phyloP scores from a whole-genome alignment of 1,284 basidiomycete genomes.

The Microbotryum lychnidis-dioicae region DNA sequence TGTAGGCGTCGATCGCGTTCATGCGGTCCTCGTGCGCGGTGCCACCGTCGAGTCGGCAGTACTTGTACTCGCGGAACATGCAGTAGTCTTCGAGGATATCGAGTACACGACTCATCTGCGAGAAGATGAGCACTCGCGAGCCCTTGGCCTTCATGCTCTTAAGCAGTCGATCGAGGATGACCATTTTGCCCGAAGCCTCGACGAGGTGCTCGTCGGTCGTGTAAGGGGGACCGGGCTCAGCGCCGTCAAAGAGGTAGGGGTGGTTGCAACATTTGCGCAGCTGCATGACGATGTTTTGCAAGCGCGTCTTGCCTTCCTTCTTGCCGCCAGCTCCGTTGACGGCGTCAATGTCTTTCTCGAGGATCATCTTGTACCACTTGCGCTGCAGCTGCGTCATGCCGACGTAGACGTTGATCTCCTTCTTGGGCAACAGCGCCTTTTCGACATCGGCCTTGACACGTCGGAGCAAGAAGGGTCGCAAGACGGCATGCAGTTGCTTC shows the following conservation, averaged over 20 bases:
- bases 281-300: conserved; percentile 99
- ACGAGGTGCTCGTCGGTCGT: conserved; percentile 97
- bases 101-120: conserved; percentile 91
- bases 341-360: conserved; percentile 98
- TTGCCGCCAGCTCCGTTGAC: conserved; percentile 92
- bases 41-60: conserved; percentile 93
- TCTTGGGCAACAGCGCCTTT: conserved; percentile 91
- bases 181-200: conserved; percentile 93
- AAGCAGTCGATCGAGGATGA: conserved; percentile 91
- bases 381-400: conserved; percentile 97
- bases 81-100: conserved; percentile 99
- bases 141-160: conserved; percentile 83
- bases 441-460: conserved; percentile 97
- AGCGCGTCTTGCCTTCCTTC: conserved; percentile 94
- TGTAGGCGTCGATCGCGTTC: conserved; percentile 93
- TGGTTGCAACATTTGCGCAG: conserved; percentile 55
- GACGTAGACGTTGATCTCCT: conserved; percentile 98
- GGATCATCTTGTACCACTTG: conserved; percentile 91
- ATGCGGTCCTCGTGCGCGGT: conserved; percentile 97
- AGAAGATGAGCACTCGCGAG: conserved; percentile 92
- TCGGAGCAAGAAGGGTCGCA: conserved; percentile 87
- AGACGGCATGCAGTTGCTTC: conserved; percentile 93
- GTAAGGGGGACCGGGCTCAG: conserved; percentile 94
- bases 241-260: conserved; percentile 71
- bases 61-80: conserved; percentile 81